These are phyloP conservation scores for Aspergillus diversus DNA, from an alignment of 495 filamentous ascomycete species.

Conservation along the genomic window DNA sequence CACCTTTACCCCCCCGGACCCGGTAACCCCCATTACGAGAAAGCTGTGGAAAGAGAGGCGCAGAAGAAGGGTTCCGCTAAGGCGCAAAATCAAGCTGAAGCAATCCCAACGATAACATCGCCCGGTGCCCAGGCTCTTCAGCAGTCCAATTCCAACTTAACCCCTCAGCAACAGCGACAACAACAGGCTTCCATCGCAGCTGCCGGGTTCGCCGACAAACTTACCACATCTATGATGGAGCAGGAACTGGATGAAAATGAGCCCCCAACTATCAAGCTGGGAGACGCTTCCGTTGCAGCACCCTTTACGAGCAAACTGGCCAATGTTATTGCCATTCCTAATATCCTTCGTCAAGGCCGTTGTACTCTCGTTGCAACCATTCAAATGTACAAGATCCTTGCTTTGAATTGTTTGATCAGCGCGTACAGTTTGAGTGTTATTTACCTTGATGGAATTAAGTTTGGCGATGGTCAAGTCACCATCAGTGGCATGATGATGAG, in stretches of 20 bases:
- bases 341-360: conserved; percentile 96
- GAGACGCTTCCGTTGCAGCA: conserved; percentile 94
- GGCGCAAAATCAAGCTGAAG: conserved; percentile 48
- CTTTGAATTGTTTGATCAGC: conserved; percentile 96
- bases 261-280: conserved; percentile 94
- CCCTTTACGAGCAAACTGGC: conserved; percentile 98
- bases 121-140: conserved; percentile 72
- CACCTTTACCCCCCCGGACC: conserved; percentile 94
- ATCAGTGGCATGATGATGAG: conserved; percentile 99
- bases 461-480: conserved; percentile 96
- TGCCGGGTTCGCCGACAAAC: conserved; percentile 80
- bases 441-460: conserved; percentile 98
- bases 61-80: conserved; percentile 65
- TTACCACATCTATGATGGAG: conserved; percentile 89
- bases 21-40: conserved; percentile 91
- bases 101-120: conserved; percentile 69
- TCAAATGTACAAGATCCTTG: conserved; percentile 99
- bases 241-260: conserved; percentile 85
- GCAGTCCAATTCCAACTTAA: conserved; percentile 52
- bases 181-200: conserved; percentile 70
- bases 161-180: conserved; percentile 62
- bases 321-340: conserved; percentile 95
- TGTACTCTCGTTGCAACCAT: conserved; percentile 98
- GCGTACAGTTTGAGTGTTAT: conserved; percentile 96
- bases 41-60: conserved; percentile 84